Evolutionary conservation across 108 stramenopile genomes (phyloP).

Genomic region (Fragilaria crotonensis): DNA sequence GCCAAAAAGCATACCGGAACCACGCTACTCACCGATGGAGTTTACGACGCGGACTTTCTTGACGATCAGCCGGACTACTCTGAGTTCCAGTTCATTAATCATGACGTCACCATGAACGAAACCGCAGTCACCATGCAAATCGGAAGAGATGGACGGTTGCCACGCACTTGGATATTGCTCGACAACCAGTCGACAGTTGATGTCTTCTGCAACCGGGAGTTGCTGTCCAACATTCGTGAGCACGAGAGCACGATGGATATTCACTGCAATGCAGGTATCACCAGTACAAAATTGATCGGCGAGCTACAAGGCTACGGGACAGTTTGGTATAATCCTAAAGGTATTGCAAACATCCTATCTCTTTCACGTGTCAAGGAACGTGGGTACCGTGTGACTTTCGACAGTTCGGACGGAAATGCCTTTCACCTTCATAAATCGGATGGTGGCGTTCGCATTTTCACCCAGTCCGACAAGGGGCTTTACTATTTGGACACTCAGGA

Average conservation of each 20-base stretch:
- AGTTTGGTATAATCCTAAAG: constrained; percentile 23
- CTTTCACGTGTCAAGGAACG: constrained; percentile 3
- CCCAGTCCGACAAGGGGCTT: too few relatives aligned
- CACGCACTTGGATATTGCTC: constrained; percentile 11
- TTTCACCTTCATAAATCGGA: background rate
- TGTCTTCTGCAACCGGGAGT: constrained; percentile 12
- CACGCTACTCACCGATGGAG: background rate
- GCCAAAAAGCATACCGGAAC: background rate
- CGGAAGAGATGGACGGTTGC: too few relatives aligned
- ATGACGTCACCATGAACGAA: background rate
- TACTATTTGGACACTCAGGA: background rate
- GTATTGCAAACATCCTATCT: background rate
- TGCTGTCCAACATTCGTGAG: constrained; percentile 21
- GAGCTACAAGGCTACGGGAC: constrained; percentile 15
- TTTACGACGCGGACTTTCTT: background rate
- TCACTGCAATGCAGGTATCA: constrained; percentile 17
- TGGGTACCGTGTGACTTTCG: background rate
- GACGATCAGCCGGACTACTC: background rate
- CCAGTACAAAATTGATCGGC: constrained; percentile 7
- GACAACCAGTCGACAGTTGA: constrained; percentile 25
- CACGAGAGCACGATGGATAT: constrained; percentile 1
- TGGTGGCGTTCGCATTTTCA: background rate
- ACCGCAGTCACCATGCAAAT: too few relatives aligned
- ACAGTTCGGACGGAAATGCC: background rate
- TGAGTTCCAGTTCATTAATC: background rate